Evolutionary conservation across 208 protist species (phyloP), one percentile per base, ranked within the genome.

Genomic region (Leishmania martiniquensis): DNA sequence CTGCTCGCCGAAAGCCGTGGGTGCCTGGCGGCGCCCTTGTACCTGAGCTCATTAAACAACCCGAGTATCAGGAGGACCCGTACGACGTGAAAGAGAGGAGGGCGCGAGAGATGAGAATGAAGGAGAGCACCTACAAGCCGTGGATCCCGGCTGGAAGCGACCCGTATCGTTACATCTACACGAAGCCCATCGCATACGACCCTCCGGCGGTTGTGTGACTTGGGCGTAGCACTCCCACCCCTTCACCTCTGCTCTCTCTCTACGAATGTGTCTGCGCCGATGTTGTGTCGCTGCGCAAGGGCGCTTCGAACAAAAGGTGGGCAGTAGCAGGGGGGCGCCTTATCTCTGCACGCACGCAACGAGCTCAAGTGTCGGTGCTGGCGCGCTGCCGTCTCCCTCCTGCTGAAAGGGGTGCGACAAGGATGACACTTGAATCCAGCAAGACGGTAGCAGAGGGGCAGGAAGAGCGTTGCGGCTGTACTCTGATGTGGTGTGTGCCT

Each of bases 61-160:
- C 93, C 5, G 91, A 96, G 84, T 98, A 98, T 72, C 88, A 93
- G 77, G 94, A 97, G 82, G 95, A 98, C 76, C 95, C 95, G 42
- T 90, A 91, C 73, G 91, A 98, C 37, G 75, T 93, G 60, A 97
- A 97, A 85, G 95, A 97, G 80, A 86, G 86, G 59, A 84, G 75
- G 65, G 60, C 87, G 42, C 91, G 89, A 20, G 88, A 93, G 81
- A 78, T 84, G 73, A 82, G 85, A 49, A 80, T 87, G 81, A 82
- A 82, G 84, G 89, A 97, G 77, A 83, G 89, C 54, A 52, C 80
- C 22, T 89, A 93, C 81, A 95, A 95, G 80, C 67, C 92, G 44
- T 97, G 94, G 92, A 72, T 77, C 39, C 94, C 94, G 20, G 84
- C 83, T 2, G 94, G 92, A 34, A 94, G 86, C 57, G 88, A 95